phyloP scores from a whole-genome alignment of 768 basidiomycete genomes.

The Phaeotremella skinneri region DNA sequence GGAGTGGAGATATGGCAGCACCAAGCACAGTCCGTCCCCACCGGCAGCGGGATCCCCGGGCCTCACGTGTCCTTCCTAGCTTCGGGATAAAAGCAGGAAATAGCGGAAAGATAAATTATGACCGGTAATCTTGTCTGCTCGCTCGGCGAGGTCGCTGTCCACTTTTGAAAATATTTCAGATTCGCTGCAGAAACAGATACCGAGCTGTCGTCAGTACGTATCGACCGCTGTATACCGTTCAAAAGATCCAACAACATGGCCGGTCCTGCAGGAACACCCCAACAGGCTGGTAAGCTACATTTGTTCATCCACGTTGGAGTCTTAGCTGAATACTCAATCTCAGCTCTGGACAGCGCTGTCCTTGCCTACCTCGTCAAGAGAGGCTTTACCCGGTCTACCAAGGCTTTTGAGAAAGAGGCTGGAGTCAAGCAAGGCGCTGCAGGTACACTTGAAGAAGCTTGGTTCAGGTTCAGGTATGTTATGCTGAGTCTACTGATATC shows the following conservation, averaged over 20 bases:
- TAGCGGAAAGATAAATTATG: neutral
- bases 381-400: constrained; percentile 42
- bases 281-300: constrained; percentile 15
- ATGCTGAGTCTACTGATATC: neutral
- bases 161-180: neutral
- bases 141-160: too few relatives aligned
- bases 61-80: too few relatives aligned
- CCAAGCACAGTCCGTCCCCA: too few relatives aligned
- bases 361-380: constrained; percentile 42
- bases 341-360: constrained; percentile 48
- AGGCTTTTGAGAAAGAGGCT: constrained; percentile 47
- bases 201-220: too few relatives aligned
- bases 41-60: too few relatives aligned
- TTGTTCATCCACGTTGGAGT: neutral
- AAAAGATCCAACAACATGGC: constrained; percentile 9
- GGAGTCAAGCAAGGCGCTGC: constrained; percentile 16
- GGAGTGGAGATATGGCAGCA: too few relatives aligned
- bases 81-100: neutral
- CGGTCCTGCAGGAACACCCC: neutral
- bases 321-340: constrained; percentile 6
- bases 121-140: too few relatives aligned
- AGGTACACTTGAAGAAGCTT: constrained; percentile 26
- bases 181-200: too few relatives aligned
- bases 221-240: too few relatives aligned
- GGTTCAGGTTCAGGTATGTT: constrained; percentile 12